Conservation (phyloP, 2,329 filamentous ascomycete genomes). For the Penicillium sp. region DNA sequence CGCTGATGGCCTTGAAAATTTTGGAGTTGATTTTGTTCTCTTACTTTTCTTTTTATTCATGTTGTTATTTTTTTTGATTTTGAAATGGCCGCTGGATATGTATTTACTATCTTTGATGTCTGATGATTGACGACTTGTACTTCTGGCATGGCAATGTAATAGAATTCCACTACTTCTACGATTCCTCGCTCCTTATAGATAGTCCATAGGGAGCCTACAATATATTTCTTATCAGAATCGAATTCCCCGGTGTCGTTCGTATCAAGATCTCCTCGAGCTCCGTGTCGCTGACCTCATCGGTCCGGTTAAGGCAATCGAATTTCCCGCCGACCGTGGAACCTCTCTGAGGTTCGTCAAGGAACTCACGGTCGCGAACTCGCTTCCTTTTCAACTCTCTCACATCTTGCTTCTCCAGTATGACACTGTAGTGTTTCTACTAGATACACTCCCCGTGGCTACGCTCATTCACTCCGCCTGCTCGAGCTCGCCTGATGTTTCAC, state of each 20-base stretch:
- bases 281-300: conserved; percentile 19
- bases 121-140: conserved; percentile 31
- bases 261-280: neutral
- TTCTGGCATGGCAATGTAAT: conserved; percentile 27
- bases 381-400: neutral
- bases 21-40: conserved; percentile 9
- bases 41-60: conserved; percentile 14
- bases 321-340: neutral
- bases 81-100: conserved; percentile 16
- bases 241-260: too few relatives aligned
- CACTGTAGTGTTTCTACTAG: neutral
- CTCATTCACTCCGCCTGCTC: conserved; percentile 3
- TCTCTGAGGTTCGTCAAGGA: neutral
- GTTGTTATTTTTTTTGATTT: conserved; percentile 10
- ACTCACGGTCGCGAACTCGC: too few relatives aligned
- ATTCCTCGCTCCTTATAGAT: too few relatives aligned
- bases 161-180: conserved; percentile 10
- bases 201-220: too few relatives aligned
- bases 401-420: neutral
- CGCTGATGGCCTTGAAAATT: conserved; percentile 5
- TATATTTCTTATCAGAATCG: too few relatives aligned
- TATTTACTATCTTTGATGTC: conserved; percentile 31
- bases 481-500: conserved; percentile 13
- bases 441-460: neutral
- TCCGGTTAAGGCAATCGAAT: conserved; percentile 12